A percentile compares a stretch with the other conserved stretches of the same genome.
These are phyloP conservation scores for Angomonas deanei DNA, from an alignment of 208 protist genomes.

Conservation along the genomic window DNA sequence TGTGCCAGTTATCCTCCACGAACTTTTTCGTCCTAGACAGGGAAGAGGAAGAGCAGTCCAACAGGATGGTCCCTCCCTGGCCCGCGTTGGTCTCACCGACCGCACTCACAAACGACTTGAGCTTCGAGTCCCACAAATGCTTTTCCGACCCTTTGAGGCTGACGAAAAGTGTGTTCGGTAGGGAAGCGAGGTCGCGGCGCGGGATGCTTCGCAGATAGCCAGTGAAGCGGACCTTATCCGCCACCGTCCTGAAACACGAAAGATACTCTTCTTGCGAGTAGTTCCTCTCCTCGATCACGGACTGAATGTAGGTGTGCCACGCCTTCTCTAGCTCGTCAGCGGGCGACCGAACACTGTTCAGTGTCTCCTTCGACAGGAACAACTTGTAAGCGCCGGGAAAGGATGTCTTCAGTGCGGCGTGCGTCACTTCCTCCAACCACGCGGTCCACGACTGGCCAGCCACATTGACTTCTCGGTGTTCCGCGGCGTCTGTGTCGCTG, in stretches of 20 bases:
- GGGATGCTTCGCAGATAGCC: constrained; percentile 14
- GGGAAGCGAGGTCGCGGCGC: constrained; percentile 13
- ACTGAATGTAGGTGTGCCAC: too few relatives aligned
- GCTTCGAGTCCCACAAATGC: constrained; percentile 6
- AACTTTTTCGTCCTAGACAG: constrained; percentile 32
- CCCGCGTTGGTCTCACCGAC: constrained; percentile 17
- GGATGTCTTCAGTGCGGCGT: background rate
- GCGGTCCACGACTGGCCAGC: background rate
- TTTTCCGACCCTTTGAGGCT: constrained; percentile 17
- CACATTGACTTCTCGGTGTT: background rate
- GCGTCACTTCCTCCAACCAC: constrained; percentile 14
- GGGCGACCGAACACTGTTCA: too few relatives aligned
- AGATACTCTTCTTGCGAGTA: too few relatives aligned
- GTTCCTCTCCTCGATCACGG: too few relatives aligned
- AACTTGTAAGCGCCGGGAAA: too few relatives aligned
- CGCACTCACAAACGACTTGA: constrained; percentile 15
- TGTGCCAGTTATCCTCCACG: constrained; percentile 17
- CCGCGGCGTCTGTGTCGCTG: background rate
- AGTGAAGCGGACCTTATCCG: background rate
- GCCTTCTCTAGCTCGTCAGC: too few relatives aligned
- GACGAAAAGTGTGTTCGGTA: constrained; percentile 20
- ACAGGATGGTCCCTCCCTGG: constrained; percentile 31
- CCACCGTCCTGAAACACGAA: too few relatives aligned
- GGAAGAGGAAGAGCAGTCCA: constrained; percentile 44
- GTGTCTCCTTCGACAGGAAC: too few relatives aligned